phyloP scores from a whole-genome alignment of 2,329 filamentous ascomycete genomes.

The Diplocarpon rosae region DNA sequence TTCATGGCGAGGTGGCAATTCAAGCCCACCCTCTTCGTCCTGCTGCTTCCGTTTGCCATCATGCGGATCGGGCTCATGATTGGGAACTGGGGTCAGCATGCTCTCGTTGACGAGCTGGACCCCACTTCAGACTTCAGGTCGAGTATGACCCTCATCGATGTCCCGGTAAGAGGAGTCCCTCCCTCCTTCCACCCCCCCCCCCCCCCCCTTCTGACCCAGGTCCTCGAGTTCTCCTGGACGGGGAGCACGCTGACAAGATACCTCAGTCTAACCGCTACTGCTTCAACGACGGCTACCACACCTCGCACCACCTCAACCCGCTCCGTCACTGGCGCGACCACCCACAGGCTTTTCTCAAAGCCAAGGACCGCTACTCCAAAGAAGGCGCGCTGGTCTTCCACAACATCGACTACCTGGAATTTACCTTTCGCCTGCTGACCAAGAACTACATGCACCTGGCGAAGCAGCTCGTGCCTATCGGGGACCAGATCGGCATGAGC shows the following conservation, averaged over 20 bases:
- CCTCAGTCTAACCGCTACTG: constrained; percentile 66
- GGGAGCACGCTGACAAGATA: background rate
- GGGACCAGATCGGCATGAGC: constrained; percentile 56
- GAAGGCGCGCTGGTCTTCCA: constrained; percentile 67
- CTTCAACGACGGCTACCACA: constrained; percentile 77
- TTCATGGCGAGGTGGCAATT: constrained; percentile 40
- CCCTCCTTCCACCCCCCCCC: no score
- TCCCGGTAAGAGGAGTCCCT: constrained; percentile 58
- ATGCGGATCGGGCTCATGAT: constrained; percentile 66
- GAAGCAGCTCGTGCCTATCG: constrained; percentile 61
- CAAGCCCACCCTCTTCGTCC: constrained; percentile 44
- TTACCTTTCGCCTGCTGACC: constrained; percentile 54
- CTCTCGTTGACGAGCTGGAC: constrained; percentile 64
- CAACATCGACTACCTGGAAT: constrained; percentile 71
- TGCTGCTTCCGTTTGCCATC: constrained; percentile 54
- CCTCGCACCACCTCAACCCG: constrained; percentile 70
- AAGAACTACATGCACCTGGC: constrained; percentile 65
- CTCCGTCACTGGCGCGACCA: constrained; percentile 74
- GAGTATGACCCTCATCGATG: constrained; percentile 70
- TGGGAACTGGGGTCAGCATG: constrained; percentile 78
- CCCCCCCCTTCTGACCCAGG: no score
- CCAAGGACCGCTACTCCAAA: constrained; percentile 53
- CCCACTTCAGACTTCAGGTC: constrained; percentile 70
- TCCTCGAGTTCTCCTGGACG: background rate
- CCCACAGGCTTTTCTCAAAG: constrained; percentile 59